Percentiles rank a stretch among this genome's conserved stretches.
These are phyloP conservation scores for Diaporthe longicolla DNA, from an alignment of 2,329 filamentous ascomycete species.

Conservation along the genomic window DNA sequence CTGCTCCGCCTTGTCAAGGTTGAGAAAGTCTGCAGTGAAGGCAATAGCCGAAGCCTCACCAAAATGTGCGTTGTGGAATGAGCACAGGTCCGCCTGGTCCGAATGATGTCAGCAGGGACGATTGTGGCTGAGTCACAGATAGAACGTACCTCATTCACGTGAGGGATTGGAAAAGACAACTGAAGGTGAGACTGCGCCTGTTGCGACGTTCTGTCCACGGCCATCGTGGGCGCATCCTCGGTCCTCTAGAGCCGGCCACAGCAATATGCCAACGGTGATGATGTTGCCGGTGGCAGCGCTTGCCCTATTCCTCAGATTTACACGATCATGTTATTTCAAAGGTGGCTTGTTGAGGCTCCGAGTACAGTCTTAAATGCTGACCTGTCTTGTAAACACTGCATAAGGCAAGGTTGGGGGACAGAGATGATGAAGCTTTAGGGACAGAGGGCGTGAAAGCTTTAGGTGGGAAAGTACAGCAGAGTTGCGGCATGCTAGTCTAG, in stretches of 20 bases:
- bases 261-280: slow-evolving; percentile 6
- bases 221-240: slow-evolving; percentile 11
- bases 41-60: slow-evolving; percentile 59
- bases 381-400: background rate
- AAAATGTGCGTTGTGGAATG: slow-evolving; percentile 75
- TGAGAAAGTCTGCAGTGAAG: slow-evolving; percentile 63
- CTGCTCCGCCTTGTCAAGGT: slow-evolving; percentile 47
- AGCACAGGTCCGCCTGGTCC: slow-evolving; percentile 69
- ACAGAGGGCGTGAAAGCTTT: background rate
- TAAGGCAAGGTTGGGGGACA: background rate
- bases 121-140: background rate
- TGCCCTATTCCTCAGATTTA: slow-evolving; percentile 5
- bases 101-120: slow-evolving; percentile 39
- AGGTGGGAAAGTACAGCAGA: background rate
- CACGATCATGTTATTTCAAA: slow-evolving; percentile 6
- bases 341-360: background rate
- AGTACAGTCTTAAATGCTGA: background rate
- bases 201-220: slow-evolving; percentile 39
- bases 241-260: slow-evolving; percentile 32
- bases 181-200: slow-evolving; percentile 15
- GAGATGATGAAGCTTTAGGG: background rate
- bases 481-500: background rate
- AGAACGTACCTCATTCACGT: slow-evolving; percentile 56
- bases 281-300: background rate
- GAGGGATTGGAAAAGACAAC: slow-evolving; percentile 49